Evolutionary conservation across 768 basidiomycete species (phyloP).

Genomic region (Clitopilus passeckerianus): DNA sequence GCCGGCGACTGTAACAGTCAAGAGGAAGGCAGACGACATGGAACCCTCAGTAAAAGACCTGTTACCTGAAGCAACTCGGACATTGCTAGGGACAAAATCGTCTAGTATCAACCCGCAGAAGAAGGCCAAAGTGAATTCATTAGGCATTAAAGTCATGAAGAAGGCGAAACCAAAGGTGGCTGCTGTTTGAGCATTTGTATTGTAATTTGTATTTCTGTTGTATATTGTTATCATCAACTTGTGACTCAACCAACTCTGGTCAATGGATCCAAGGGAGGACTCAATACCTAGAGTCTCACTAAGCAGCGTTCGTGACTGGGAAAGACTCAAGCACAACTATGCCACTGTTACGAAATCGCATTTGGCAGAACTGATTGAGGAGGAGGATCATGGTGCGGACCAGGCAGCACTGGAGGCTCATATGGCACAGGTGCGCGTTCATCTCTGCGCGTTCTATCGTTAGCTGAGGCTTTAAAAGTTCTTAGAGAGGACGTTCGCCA

Average conservation of each 20-base stretch:
- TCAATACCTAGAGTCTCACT: slow-evolving; percentile 48
- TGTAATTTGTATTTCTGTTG: slow-evolving; percentile 6
- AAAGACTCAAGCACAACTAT: slow-evolving; percentile 52
- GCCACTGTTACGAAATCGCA: slow-evolving; percentile 34
- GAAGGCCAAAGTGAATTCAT: slow-evolving; percentile 52
- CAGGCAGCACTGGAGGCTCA: slow-evolving; percentile 45
- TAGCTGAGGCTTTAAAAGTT: slow-evolving; percentile 33
- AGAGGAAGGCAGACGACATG: slow-evolving; percentile 78
- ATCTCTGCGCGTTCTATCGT: not conserved
- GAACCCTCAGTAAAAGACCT: slow-evolving; percentile 71
- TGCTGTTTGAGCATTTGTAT: not conserved
- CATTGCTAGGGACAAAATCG: slow-evolving; percentile 50
- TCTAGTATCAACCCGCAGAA: slow-evolving; percentile 46
- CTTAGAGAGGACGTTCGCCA: slow-evolving; percentile 55
- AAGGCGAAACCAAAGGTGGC: slow-evolving; percentile 21
- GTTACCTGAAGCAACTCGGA: slow-evolving; percentile 58
- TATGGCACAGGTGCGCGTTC: slow-evolving; percentile 38
- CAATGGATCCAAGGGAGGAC: slow-evolving; percentile 38
- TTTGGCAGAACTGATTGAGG: slow-evolving; percentile 42
- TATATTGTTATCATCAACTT: slow-evolving; percentile 6
- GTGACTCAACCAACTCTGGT: slow-evolving; percentile 2
- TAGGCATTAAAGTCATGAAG: slow-evolving; percentile 77
- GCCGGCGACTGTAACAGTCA: slow-evolving; percentile 57
- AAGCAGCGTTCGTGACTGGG: slow-evolving; percentile 64
- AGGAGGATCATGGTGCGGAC: slow-evolving; percentile 33